phyloP scores from a whole-genome alignment of 192 early-diverging fungal species.

The Coemansia biformis region DNA sequence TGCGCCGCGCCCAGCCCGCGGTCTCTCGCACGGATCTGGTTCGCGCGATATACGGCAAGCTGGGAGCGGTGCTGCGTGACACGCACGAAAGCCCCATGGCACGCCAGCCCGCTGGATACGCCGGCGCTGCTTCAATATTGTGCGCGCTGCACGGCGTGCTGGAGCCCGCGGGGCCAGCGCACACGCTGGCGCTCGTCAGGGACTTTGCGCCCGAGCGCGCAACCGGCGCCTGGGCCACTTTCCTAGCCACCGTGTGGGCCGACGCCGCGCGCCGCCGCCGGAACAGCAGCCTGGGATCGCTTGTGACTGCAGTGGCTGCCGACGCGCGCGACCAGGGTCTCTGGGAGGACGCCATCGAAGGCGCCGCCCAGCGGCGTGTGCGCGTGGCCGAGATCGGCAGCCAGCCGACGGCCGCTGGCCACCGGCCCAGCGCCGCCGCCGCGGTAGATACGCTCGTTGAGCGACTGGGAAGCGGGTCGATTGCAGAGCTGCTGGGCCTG shows the following conservation, averaged over 20 bases:
- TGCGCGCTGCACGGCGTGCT: constrained; percentile 16
- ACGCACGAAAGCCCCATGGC: constrained; percentile 2
- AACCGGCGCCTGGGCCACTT: constrained; percentile 19
- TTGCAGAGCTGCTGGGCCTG: constrained; percentile 8
- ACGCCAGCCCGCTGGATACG: constrained; percentile 6
- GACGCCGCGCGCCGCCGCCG: constrained; percentile 2
- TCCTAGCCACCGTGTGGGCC: constrained; percentile 26
- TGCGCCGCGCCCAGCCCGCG: constrained; percentile 3
- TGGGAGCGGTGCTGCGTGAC: constrained; percentile 9
- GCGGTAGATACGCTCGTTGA: constrained; percentile 1
- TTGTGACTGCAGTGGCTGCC: neutral
- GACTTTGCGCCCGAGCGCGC: constrained; percentile 5
- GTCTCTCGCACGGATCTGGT: constrained; percentile 3
- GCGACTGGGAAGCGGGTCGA: constrained; percentile 4
- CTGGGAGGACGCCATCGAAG: constrained; percentile 26
- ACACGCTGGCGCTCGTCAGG: constrained; percentile 14
- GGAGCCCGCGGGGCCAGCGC: neutral
- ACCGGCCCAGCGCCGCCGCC: neutral
- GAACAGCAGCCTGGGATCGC: constrained; percentile 8
- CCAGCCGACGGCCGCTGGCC: neutral
- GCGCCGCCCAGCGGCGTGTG: constrained; percentile 11
- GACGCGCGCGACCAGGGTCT: constrained; percentile 14
- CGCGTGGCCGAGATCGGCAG: constrained; percentile 1
- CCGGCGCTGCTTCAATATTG: constrained; percentile 16
- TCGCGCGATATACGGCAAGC: constrained; percentile 22